These are phyloP conservation scores for Triticum urartu DNA, from an alignment of 176 grass and related monocot genomes.

Conservation along the genomic window DNA sequence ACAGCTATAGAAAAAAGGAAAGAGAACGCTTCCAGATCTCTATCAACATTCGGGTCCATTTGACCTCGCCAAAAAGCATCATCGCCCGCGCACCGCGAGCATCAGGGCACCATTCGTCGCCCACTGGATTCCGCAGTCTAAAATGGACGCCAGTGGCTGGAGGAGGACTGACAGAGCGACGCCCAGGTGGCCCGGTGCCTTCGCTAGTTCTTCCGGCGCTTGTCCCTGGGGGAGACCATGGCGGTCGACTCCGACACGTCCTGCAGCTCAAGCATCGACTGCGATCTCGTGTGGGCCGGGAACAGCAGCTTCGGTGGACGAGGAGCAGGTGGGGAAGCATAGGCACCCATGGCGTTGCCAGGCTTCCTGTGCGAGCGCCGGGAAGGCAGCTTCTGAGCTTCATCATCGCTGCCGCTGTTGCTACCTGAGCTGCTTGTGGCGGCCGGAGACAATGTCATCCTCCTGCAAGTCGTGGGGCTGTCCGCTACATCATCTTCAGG, in stretches of 20 bases:
- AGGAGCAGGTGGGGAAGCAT: conserved; percentile 46
- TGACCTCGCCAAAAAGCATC: conserved; percentile 28
- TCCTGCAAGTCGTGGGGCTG: conserved; percentile 53
- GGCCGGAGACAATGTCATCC: conserved; percentile 31
- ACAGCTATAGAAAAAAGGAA: conserved; percentile 29
- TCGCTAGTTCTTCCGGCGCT: conserved; percentile 61
- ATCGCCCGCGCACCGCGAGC: not conserved
- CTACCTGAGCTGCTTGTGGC: conserved; percentile 73
- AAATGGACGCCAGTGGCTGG: conserved; percentile 48
- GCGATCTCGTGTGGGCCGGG: conserved; percentile 46
- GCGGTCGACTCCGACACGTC: conserved; percentile 51
- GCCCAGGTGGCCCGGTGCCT: not conserved
- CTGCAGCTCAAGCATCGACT: conserved; percentile 69
- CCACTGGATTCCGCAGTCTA: conserved; percentile 47
- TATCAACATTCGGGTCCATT: conserved; percentile 24
- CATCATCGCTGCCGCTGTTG: conserved; percentile 66
- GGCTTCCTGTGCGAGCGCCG: conserved; percentile 50
- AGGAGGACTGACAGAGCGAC: conserved; percentile 1
- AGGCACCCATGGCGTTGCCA: conserved; percentile 22
- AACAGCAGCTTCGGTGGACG: conserved; percentile 30
- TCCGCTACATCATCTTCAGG: conserved; percentile 38
- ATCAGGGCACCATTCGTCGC: not conserved
- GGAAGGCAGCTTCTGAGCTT: conserved; percentile 41
- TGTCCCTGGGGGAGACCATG: conserved; percentile 57
- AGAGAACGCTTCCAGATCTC: conserved; percentile 16